Evolutionary conservation across 768 basidiomycete genomes (phyloP).

Genomic region (Gymnopilus junonius): DNA sequence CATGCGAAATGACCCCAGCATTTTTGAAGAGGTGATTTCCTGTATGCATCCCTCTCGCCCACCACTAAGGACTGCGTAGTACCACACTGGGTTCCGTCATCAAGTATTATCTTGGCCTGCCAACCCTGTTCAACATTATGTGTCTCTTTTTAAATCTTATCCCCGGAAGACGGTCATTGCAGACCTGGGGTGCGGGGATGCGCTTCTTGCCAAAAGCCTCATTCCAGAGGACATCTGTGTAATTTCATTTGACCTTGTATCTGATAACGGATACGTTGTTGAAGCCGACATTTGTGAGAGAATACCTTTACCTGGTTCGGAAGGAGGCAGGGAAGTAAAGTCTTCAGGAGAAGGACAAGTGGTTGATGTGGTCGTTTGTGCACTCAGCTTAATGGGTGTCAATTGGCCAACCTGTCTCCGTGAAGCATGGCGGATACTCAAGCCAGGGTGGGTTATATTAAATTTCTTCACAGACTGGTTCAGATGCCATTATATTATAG

Average conservation of each 20-base stretch:
- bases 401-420: constrained; percentile 94
- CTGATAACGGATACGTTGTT: constrained; percentile 74
- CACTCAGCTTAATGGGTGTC: constrained; percentile 94
- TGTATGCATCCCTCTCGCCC: background rate
- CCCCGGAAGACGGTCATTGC: constrained; percentile 76
- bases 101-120: constrained; percentile 94
- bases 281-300: constrained; percentile 87
- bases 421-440: constrained; percentile 89
- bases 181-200: constrained; percentile 96
- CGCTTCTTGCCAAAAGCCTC: constrained; percentile 78
- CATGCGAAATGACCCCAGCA: constrained; percentile 82
- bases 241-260: constrained; percentile 81
- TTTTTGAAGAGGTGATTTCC: constrained; percentile 77
- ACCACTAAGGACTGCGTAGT: constrained; percentile 49
- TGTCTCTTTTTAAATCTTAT: constrained; percentile 64
- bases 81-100: constrained; percentile 89
- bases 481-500: constrained; percentile 48
- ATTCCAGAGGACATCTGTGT: constrained; percentile 70
- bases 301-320: constrained; percentile 87
- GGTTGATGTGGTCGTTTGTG: constrained; percentile 91
- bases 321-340: constrained; percentile 42
- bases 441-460: constrained; percentile 66
- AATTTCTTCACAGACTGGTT: background rate
- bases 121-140: constrained; percentile 89
- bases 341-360: constrained; percentile 68